Conservation (phyloP, 116 monocot species). For the Thalassia testudinum region DNA sequence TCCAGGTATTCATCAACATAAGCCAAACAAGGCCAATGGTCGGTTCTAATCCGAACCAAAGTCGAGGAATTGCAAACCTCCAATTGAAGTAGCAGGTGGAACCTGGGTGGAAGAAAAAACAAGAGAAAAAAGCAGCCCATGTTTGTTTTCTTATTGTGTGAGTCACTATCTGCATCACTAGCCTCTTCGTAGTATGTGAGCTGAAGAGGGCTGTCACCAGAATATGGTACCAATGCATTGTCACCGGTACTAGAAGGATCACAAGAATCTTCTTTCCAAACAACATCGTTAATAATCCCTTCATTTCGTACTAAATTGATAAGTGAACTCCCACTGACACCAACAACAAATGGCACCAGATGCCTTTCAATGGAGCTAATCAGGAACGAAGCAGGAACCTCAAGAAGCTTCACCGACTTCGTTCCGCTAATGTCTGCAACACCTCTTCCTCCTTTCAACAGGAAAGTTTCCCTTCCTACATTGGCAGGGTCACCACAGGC, state of each 20-base stretch:
- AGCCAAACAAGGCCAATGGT: conserved; percentile 96
- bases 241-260: conserved; percentile 5
- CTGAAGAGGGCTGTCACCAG: conserved; percentile 25
- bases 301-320: conserved; percentile 25
- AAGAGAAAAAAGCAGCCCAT: conserved; percentile 50
- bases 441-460: conserved; percentile 58
- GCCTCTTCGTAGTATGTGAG: conserved; percentile 28
- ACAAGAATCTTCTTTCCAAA: conserved; percentile 37
- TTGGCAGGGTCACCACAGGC: conserved; percentile 57
- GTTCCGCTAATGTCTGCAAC: conserved; percentile 69
- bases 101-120: conserved; percentile 85
- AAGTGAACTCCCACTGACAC: conserved; percentile 36
- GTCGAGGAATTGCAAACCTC: conserved; percentile 60
- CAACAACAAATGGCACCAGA: conserved; percentile 60
- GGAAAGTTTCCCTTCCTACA: conserved; percentile 61
- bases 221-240: conserved; percentile 42
- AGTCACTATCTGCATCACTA: conserved; percentile 7
- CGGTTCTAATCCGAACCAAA: conserved; percentile 77
- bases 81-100: conserved; percentile 86
- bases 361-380: conserved; percentile 39
- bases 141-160: conserved; percentile 21
- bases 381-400: conserved; percentile 29
- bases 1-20: conserved; percentile 92
- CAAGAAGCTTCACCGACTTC: conserved; percentile 77
- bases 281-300: conserved; percentile 42